Evolutionary conservation across 2,329 filamentous ascomycete genomes (phyloP), one percentile per base, ranked within the genome.

Genomic region (Colletotrichum sublineola): DNA sequence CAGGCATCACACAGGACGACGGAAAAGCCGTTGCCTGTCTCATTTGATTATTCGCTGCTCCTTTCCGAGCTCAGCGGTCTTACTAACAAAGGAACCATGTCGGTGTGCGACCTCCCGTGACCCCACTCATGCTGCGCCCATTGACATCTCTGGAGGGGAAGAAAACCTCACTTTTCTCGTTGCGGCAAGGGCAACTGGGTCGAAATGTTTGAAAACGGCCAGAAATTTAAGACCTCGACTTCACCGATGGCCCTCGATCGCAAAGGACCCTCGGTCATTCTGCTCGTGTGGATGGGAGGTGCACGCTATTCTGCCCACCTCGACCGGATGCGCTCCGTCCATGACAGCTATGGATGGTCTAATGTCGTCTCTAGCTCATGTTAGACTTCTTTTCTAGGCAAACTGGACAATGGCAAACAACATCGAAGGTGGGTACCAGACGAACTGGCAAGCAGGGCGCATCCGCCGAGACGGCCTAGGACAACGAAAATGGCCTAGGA

Each of bases 191-290:
- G 48, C 33, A 55, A 31, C 40, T 31, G 29, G 15, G 20, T 48
- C 15, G 60, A 48, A 48, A 40, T 38, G 38, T 36, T 70, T 67
- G 67, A 61, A 73, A 70, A 56, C 70, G 69, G 66, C 70, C 55
- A 20, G 18, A 24, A 20, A 42, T n/a, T n/a, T 29, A 40, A 73
- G 60, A 70, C 55, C 11, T 50, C 56, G 66, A 70, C 55, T 63
- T 57, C 46, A 62, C 60, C 31, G 61, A 36, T 61, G 68, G 38
- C 61, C 61, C 24, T 44, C 8, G 60, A 50, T 50, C 60, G 11
- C 29, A 14, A 33, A 46, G 29, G 15, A 33, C 53, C 42, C 24
- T 55, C 38, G 36, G 20, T 9, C 38, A 42, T 42, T 53, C 38
- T 38, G 40, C 4, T 44, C 60, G 29, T 33, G 29, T 42, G 69